Evolutionary conservation across 768 basidiomycete species (phyloP).

Genomic region (Coprinopsis strossmayeri): DNA sequence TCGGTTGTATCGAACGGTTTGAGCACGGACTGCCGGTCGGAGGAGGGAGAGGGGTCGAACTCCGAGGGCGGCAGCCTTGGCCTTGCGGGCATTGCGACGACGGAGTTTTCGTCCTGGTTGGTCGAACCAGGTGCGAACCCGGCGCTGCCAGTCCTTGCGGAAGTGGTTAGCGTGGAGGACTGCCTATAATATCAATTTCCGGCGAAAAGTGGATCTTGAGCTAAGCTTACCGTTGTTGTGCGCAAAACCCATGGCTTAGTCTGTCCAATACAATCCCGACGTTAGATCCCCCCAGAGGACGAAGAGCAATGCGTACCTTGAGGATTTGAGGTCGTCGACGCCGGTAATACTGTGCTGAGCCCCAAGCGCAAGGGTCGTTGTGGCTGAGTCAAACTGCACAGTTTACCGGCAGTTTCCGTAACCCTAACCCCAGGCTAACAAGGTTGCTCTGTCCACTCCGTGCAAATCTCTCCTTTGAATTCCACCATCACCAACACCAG

Average conservation of each 20-base stretch:
- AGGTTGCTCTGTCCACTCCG: background rate
- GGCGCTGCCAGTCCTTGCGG: constrained; percentile 98
- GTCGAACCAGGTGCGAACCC: constrained; percentile 97
- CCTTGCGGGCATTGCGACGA: constrained; percentile 86
- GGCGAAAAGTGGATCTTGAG: background rate
- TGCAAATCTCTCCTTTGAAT: too few relatives aligned
- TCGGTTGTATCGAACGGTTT: constrained; percentile 97
- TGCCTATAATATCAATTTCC: constrained; percentile 19
- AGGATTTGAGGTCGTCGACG: constrained; percentile 39
- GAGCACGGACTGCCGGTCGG: constrained; percentile 94
- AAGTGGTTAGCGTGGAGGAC: constrained; percentile 93
- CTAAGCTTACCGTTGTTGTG: constrained; percentile 72
- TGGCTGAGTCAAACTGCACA: constrained; percentile 38
- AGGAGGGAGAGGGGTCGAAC: constrained; percentile 88
- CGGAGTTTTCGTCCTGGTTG: constrained; percentile 98
- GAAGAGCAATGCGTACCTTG: constrained; percentile 28
- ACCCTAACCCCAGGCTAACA: constrained; percentile 25
- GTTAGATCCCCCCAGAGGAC: too few relatives aligned
- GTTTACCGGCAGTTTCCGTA: constrained; percentile 29
- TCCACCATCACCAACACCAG: too few relatives aligned
- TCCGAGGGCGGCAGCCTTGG: constrained; percentile 86
- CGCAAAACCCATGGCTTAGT: constrained; percentile 66
- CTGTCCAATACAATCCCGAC: too few relatives aligned
- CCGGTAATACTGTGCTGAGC: constrained; percentile 25
- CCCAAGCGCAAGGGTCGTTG: constrained; percentile 21